These are phyloP conservation scores for Mortierella sp. DNA, from an alignment of 371 early-diverging fungal species.

Conservation along the genomic window DNA sequence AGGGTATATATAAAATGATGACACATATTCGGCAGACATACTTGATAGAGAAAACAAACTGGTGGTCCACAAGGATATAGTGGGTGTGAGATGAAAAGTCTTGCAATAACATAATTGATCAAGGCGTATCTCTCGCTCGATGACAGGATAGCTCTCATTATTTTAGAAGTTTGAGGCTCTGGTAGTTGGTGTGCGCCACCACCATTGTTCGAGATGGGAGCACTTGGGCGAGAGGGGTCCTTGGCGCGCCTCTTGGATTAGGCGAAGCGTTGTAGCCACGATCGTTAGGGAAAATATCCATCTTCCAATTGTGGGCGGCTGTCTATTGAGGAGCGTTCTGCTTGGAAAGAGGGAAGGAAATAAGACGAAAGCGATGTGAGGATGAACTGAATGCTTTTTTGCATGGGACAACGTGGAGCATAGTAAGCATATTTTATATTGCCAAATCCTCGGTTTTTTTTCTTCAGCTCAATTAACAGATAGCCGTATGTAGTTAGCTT, in stretches of 20 bases:
- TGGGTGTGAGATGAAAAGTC: slow-evolving; percentile 77
- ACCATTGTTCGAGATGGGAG: slow-evolving; percentile 5
- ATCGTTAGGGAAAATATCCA: slow-evolving; percentile 45
- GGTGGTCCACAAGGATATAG: slow-evolving; percentile 82
- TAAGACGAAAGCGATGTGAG: too few relatives aligned
- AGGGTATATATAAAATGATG: neutral
- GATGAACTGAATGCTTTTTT: too few relatives aligned
- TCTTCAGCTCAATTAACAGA: too few relatives aligned
- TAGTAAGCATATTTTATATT: too few relatives aligned
- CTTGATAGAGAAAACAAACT: slow-evolving; percentile 85
- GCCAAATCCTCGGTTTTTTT: too few relatives aligned
- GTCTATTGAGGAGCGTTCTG: too few relatives aligned
- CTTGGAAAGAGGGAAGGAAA: too few relatives aligned
- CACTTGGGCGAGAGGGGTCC: slow-evolving; percentile 29
- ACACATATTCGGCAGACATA: slow-evolving; percentile 37
- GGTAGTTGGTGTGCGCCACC: slow-evolving; percentile 21
- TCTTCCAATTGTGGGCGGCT: neutral
- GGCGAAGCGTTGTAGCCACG: slow-evolving; percentile 37
- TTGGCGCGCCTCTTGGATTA: slow-evolving; percentile 21
- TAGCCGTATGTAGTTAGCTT: too few relatives aligned
- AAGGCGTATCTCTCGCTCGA: slow-evolving; percentile 79
- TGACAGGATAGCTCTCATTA: slow-evolving; percentile 60
- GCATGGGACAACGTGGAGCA: too few relatives aligned
- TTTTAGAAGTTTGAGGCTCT: slow-evolving; percentile 25
- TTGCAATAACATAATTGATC: slow-evolving; percentile 82